Conservation (phyloP, 2,329 filamentous ascomycete genomes). For the Penicillium italicum region DNA sequence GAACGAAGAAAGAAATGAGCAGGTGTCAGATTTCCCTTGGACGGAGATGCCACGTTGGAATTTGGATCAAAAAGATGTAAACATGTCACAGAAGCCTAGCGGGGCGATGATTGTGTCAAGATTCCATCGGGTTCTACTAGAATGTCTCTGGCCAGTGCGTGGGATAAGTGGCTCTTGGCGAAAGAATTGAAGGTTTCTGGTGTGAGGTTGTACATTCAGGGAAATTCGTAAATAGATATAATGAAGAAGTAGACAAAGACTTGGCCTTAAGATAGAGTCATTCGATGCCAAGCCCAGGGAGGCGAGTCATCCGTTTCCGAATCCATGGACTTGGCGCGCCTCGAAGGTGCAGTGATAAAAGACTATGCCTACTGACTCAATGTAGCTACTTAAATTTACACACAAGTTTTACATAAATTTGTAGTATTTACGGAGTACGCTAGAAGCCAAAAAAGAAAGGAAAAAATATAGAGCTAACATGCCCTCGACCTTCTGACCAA, state of each 20-base stretch:
- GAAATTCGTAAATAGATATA: not conserved
- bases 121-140: slow-evolving; percentile 38
- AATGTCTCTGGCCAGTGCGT: slow-evolving; percentile 30
- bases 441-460: no score
- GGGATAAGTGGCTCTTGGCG: slow-evolving; percentile 10
- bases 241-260: not conserved
- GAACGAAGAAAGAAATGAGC: not conserved
- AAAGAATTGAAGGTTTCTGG: not conserved
- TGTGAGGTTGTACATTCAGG: not conserved
- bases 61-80: slow-evolving; percentile 15
- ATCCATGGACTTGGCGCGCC: not conserved
- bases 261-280: not conserved
- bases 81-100: slow-evolving; percentile 14
- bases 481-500: not conserved
- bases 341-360: no score
- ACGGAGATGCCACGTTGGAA: slow-evolving; percentile 7
- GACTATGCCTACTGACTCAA: not conserved
- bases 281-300: slow-evolving; percentile 7
- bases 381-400: not conserved
- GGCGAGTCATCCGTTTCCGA: slow-evolving; percentile 15
- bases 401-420: no score
- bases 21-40: not conserved
- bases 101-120: slow-evolving; percentile 14
- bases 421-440: no score
- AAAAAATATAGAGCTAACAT: no score